Percentiles rank a stretch among this genome's conserved stretches.
Conservation (phyloP, 495 filamentous ascomycete species). For the Aspergillus carlsbadensis region DNA sequence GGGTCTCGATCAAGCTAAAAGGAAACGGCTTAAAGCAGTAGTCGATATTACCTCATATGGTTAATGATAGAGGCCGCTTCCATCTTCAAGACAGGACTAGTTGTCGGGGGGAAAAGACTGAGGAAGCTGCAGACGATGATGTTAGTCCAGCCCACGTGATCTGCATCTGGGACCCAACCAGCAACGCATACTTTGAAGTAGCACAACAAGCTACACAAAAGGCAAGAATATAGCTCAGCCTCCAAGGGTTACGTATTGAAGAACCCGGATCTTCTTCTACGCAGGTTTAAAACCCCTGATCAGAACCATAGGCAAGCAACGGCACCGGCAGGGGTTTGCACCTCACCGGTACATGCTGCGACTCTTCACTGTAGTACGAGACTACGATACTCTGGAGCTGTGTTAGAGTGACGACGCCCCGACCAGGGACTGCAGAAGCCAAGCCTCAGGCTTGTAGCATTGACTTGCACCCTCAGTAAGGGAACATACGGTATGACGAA, state of each 20-base stretch:
- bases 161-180: not conserved
- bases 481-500: not conserved
- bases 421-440: not conserved
- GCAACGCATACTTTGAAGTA: not conserved
- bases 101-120: not conserved
- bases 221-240: no score
- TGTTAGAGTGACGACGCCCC: no score
- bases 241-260: no score
- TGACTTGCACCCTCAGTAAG: not conserved
- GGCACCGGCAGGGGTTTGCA: no score
- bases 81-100: not conserved
- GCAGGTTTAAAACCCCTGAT: no score
- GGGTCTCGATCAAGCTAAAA: not conserved
- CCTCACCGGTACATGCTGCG: no score
- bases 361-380: no score
- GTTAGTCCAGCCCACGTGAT: not conserved
- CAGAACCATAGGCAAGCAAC: no score
- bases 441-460: not conserved
- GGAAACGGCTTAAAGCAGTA: not conserved
- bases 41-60: not conserved
- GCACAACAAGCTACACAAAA: no score
- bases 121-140: constrained; percentile 2
- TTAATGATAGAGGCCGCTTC: not conserved
- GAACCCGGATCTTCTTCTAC: no score
- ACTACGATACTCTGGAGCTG: no score